Evolutionary conservation across 108 stramenopile genomes (phyloP).

Genomic region (Mayamaea pseudoterrestris): DNA sequence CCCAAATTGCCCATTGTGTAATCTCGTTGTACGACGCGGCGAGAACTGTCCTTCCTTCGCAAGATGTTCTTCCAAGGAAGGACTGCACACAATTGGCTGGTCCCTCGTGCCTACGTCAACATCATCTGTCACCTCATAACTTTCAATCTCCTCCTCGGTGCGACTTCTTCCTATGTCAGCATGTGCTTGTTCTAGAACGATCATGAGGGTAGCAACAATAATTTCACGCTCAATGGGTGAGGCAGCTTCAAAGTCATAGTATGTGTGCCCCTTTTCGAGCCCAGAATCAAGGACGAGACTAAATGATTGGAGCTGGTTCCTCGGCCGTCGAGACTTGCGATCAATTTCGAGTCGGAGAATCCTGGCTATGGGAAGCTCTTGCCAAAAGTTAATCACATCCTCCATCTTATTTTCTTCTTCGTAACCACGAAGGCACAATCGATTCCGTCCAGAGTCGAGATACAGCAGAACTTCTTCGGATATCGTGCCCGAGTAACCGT

Average conservation of each 20-base stretch:
- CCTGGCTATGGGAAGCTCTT: not conserved
- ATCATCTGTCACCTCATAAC: too few species aligned
- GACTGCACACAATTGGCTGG: slow-evolving; percentile 5
- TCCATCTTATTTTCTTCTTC: not conserved
- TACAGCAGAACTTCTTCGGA: not conserved
- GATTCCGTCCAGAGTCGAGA: not conserved
- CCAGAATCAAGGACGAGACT: too few species aligned
- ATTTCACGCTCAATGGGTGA: slow-evolving; percentile 1
- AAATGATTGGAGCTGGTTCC: not conserved
- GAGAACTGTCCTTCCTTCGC: not conserved
- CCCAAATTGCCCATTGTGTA: not conserved
- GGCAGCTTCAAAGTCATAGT: slow-evolving; percentile 10
- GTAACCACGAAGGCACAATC: not conserved
- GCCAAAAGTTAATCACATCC: too few species aligned
- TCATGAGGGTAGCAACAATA: slow-evolving; percentile 1
- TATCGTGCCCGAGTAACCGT: not conserved
- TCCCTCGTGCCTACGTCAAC: slow-evolving; percentile 1
- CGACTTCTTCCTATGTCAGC: not conserved
- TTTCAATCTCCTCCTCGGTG: slow-evolving; percentile 1
- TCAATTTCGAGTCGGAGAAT: not conserved
- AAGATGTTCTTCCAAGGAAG: slow-evolving; percentile 2
- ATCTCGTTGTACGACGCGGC: not conserved
- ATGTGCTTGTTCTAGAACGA: slow-evolving; percentile 5
- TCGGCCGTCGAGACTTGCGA: not conserved
- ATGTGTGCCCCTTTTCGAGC: too few species aligned